Base-by-base conservation (phyloP, 208 protist genomes). In the Crithidia fasciculata region DNA sequence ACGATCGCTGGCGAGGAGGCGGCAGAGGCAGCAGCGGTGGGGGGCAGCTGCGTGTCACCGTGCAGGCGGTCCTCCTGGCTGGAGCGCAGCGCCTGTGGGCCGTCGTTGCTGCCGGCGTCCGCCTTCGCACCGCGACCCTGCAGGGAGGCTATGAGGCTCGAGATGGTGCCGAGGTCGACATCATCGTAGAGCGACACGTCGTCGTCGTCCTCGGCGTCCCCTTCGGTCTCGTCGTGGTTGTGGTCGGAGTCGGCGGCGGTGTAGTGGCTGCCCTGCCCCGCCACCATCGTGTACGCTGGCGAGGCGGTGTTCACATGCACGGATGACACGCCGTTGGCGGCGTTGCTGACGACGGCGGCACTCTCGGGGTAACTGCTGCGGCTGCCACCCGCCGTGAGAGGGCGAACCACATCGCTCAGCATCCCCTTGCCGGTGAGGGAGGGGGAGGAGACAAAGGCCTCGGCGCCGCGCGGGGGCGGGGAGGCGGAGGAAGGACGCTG, bases 101-200 rank as follows among this genome's bases (percentile, higher is more conserved):
- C 58, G 16, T 70, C 68, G 16, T 37, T 52, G n/a, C 28, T 28
- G 28, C 57, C 67, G 28, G 1, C 12, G n/a, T 63, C 53, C 4
- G 19, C 18, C 50, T 50, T 41, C 8, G 49, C 52, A 41, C 39
- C 52, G 69, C 43, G 49, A 44, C 47, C 52, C 53, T 73, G 58
- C 41, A 79, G 61, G 16, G 74, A 72, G 9, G 74, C 74, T 49
- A 79, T 67, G 60, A 79, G 68, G 55, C 61, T 74, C 18, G 74
- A 79, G 55, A 79, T 79, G 12, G 67, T 79, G 55, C 74, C 53
- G 18, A 79, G 59, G 9, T 73, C 74, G n/a, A 52, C 67, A 16
- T 79, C 74, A 18, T 79, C 74, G 67, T 78, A 72, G 5, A 68
- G 67, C 18, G 52, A 56, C 7, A 40, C 53, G 40, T 59, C 52